Percentiles rank a stretch among this genome's conserved stretches.
phyloP scores from a whole-genome alignment of 768 basidiomycete species.

The Kwoniella heveanensis region DNA sequence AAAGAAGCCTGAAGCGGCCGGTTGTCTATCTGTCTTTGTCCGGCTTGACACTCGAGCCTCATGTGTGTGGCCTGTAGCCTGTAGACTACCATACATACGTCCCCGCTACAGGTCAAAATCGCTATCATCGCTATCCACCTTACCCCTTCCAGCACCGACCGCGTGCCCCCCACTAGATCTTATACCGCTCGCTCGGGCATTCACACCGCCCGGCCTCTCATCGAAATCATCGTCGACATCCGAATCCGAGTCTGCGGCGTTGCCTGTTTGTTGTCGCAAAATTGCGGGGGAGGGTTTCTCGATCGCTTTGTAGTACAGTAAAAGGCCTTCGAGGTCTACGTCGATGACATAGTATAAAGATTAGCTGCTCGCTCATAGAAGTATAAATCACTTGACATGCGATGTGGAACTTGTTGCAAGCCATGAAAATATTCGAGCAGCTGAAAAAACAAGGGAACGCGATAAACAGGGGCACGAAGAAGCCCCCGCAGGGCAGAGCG shows the following conservation, averaged over 20 bases:
- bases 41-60: too few relatives aligned
- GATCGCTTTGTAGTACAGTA: conserved; percentile 67
- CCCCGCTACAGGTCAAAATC: conserved; percentile 73
- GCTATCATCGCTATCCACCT: conserved; percentile 64
- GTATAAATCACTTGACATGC: not conserved
- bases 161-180: conserved; percentile 51
- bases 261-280: conserved; percentile 11
- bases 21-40: too few relatives aligned
- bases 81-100: too few relatives aligned
- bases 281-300: conserved; percentile 59
- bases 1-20: too few relatives aligned
- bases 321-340: conserved; percentile 59
- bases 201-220: conserved; percentile 61
- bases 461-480: too few relatives aligned
- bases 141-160: conserved; percentile 40
- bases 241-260: conserved; percentile 44
- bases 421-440: too few relatives aligned
- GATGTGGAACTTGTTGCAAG: not conserved
- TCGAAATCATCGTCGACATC: conserved; percentile 58
- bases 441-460: too few relatives aligned
- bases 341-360: conserved; percentile 44
- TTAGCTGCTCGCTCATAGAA: not conserved
- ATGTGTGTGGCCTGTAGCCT: too few relatives aligned
- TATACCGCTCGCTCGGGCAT: conserved; percentile 37
- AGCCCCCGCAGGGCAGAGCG: too few relatives aligned